Base-by-base conservation (phyloP, 2,329 filamentous ascomycete genomes). In the Pestalotiopsis sp. region DNA sequence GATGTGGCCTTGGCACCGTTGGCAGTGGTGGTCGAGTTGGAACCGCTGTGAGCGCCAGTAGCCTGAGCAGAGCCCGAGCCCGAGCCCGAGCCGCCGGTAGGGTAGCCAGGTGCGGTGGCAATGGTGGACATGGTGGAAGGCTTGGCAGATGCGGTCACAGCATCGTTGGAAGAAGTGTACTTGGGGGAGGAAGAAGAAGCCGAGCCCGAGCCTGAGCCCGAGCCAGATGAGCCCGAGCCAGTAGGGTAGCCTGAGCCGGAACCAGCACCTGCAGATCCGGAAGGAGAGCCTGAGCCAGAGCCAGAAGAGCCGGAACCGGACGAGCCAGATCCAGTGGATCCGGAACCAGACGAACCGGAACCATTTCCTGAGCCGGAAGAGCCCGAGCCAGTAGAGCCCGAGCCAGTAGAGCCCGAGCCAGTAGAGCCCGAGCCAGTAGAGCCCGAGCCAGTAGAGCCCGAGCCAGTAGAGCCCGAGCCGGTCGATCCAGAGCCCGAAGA, bases 21-120 rank as follows among this genome's bases (percentile, higher is more conserved):
- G 40, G 23, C 61, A 52, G 36, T 64, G 20, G 61, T 14, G 20
- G 27, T 64, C 11, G 61, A 64, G 36, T 27, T 36, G 12, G n/a
- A 20, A 11, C 61, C 61, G 20, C 38, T 49, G 61, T 64, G 27
- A 20, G 14, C 23, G 20, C n/a, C 20, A 38, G 61, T 49, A 52
- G n/a, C 17, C 45, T 62, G 31, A 4, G 59, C 59, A 40, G 25
- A 14, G 57, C 59, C 59, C 14, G 59, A 38, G 61, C 40, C 40
- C 14, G 61, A 49, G 61, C 38, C 40, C 4, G 61, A 49, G 11
- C 11, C 23, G 20, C 61, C 61, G 25, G 40, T 25, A 23, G 38
- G 61, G 61, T 45, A 45, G 36, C 61, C 61, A 17, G 61, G 27
- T 20, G 61, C 41, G 23, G 61, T 64, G 61, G 61, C 41, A 25